Base-by-base conservation (phyloP, 2,329 filamentous ascomycete genomes). In the Chaetomiaceae sp. region DNA sequence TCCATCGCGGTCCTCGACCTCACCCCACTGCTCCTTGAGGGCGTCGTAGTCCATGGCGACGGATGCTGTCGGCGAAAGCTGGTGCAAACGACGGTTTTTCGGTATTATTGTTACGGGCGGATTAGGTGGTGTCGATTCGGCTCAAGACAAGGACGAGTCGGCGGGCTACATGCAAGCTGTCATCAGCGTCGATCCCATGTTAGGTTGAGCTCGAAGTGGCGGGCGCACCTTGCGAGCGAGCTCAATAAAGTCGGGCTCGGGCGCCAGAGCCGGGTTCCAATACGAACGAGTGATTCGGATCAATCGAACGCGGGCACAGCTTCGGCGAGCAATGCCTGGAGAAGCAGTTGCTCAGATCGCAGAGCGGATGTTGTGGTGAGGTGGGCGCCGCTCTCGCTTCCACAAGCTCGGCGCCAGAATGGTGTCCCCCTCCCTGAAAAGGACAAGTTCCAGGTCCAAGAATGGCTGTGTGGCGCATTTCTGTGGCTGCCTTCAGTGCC, bases 1-100 rank as follows among this genome's bases (percentile, higher is more conserved):
- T 57, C 94, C 94, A 83, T 99, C 94, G 64, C 89, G 85, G 68
- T 99, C 94, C 77, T 99, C 94, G 55, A 95, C 86, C 71, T 96
- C 91, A 67, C 87, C 90, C 91, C 91, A 96, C 76, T 92, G 88
- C 74, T 96, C 91, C 76, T 96, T 96, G 63, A 95, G 76, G 63
- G 85, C 81, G 72, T 96, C 91, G 79, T 90, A 95, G 71, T 96
- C 91, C 91, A 96, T 96, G 44, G 38, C 62, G 47, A 20, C 23
- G 27, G 47, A 37, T 25, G 39, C 50, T 36, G 40, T 49, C 34
- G 52, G 19, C 27, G 23, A 31, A 15, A 19, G 6, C 36, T 44
- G 14, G 9, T 31, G 8, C 23, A n/a, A 43, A 25, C 19, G 20
- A 31, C 12, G 9, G 20, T 31, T 3, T n/a, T 27, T 12, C 12